A percentile compares a stretch with the other conserved stretches of the same genome.
These are phyloP conservation scores for Hypomyces perniciosus DNA, from an alignment of 2,329 filamentous ascomycete species.

Conservation along the genomic window DNA sequence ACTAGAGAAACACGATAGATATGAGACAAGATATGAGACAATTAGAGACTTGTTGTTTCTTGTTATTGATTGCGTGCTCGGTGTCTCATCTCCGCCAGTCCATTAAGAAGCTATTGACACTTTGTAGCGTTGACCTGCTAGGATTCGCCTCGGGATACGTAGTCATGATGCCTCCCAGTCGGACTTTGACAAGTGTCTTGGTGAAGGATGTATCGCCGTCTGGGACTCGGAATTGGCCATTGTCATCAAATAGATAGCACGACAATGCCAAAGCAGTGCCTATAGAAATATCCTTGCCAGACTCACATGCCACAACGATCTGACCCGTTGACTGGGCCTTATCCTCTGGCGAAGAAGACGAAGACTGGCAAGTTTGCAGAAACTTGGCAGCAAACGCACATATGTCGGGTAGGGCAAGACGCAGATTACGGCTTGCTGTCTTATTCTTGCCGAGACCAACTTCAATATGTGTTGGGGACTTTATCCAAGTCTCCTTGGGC, in stretches of 20 bases:
- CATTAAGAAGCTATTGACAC: slow-evolving; percentile 88
- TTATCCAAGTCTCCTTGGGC: slow-evolving; percentile 36
- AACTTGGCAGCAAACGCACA: slow-evolving; percentile 46
- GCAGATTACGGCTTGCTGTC: slow-evolving; percentile 75
- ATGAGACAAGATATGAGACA: slow-evolving; percentile 15
- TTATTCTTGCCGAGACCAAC: slow-evolving; percentile 68
- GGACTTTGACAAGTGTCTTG: slow-evolving; percentile 71
- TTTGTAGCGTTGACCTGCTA: slow-evolving; percentile 77
- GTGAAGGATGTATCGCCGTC: slow-evolving; percentile 40
- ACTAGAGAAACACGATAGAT: background rate
- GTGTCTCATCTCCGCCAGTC: slow-evolving; percentile 34
- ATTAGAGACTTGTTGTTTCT: slow-evolving; percentile 14
- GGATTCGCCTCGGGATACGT: slow-evolving; percentile 76
- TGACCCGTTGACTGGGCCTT: slow-evolving; percentile 9
- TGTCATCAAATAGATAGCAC: slow-evolving; percentile 64
- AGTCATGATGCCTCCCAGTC: slow-evolving; percentile 76
- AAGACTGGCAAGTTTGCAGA: slow-evolving; percentile 19
- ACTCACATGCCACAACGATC: slow-evolving; percentile 63
- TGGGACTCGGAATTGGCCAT: slow-evolving; percentile 41
- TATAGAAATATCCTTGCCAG: slow-evolving; percentile 73
- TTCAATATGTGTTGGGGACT: slow-evolving; percentile 37
- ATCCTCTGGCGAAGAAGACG: background rate
- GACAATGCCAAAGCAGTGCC: slow-evolving; percentile 70
- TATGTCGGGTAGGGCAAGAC: slow-evolving; percentile 60
- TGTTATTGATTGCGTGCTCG: too few species aligned